These are phyloP conservation scores for Colletotrichum orchidophilum DNA, from an alignment of 2,329 filamentous ascomycete genomes.

Conservation along the genomic window DNA sequence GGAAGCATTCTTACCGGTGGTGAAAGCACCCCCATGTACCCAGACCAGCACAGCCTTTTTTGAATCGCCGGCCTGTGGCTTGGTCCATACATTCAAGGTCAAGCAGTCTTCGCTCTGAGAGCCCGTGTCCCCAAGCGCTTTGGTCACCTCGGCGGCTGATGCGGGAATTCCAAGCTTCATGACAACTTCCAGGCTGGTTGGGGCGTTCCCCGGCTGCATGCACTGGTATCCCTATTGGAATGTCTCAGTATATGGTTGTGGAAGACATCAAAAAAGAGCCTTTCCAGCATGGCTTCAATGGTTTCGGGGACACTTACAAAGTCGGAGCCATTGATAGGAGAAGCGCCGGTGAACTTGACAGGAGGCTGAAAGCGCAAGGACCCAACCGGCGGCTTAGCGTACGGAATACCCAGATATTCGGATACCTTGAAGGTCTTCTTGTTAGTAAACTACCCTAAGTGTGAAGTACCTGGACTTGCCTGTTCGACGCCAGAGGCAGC, in stretches of 20 bases:
- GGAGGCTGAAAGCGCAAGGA: constrained; percentile 56
- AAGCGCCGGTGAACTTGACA: constrained; percentile 1
- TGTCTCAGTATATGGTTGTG: not conserved
- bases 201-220: constrained; percentile 17
- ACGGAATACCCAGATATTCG: constrained; percentile 59
- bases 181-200: not conserved
- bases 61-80: constrained; percentile 41
- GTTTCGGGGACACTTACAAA: constrained; percentile 9
- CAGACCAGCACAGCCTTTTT: constrained; percentile 55
- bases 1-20: constrained; percentile 36
- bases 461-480: not conserved
- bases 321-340: constrained; percentile 12
- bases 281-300: not conserved
- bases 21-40: constrained; percentile 54
- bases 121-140: constrained; percentile 17
- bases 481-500: constrained; percentile 19
- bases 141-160: constrained; percentile 17
- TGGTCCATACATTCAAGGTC: constrained; percentile 50
- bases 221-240: constrained; percentile 19
- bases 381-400: constrained; percentile 60
- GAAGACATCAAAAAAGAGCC: not conserved
- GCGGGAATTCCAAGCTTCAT: constrained; percentile 23
- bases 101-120: constrained; percentile 48
- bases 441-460: not conserved
- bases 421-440: constrained; percentile 6